Base-by-base conservation (phyloP, 768 basidiomycete species). In the Tylopilus rubrobrunneus region DNA sequence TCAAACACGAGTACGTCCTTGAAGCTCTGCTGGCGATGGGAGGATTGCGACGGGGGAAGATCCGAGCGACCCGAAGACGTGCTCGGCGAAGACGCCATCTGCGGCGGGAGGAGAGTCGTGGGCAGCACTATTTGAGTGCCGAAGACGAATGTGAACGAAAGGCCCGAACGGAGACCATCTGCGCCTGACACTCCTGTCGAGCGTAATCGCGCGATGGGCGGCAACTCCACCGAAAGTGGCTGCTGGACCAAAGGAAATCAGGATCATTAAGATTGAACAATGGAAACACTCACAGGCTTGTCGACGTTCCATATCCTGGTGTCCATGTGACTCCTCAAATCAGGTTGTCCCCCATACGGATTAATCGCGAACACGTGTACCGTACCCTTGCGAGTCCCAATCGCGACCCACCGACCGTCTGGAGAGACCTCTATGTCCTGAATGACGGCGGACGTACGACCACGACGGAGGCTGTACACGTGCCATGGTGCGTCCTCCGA, bases 1-100 rank as follows among this genome's bases (percentile, higher is more conserved):
- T 89, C 85, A 60, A 90, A 88, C 3, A 89, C 61, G 17, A 89
- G 75, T 4, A 88, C 56, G 53, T 90, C 87, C 64, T 86, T 86
- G 58, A 77, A 80, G 54, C 83, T 82, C 12, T 74, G 71, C 17
- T 72, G 66, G 7, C 64, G 70, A 49, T 60, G 69, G 37, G 55
- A 71, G 23, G 56, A 73, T 63, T 67, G 55, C 51, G 69, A 31
- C 5, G 65, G 51, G 2, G 67, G 59, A 10, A 67, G 63, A 42
- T 62, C 67, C 2, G 69, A 67, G 19, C 69, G 67, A 33, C 61
- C 62, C 4, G 58, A 61, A 14, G 62, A 72, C 21, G 69, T 55
- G 47, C 62, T 67, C 40, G 60, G 63, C 15, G 60, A 67, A 48
- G 65, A 58, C n/a, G 57, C 50, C 57, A 59, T 31, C 42, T 64